Base-by-base conservation (phyloP, 2,329 filamentous ascomycete genomes). In the Myotisia sp. region DNA sequence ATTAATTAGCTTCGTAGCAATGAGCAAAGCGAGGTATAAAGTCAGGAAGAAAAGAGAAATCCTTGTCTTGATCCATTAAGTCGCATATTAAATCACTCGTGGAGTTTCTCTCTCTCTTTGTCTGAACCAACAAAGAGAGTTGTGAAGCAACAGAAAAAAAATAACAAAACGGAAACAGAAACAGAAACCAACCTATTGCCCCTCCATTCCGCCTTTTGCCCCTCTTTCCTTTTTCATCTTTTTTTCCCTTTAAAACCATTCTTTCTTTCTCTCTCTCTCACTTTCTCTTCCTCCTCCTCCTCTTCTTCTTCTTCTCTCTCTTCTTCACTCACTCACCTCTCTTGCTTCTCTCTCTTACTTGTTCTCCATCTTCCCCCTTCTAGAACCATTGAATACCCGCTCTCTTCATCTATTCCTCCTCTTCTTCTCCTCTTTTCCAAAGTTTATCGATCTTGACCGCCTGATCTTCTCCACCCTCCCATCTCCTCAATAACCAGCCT, bases 261-360 rank as follows among this genome's bases (percentile, higher is more conserved):
- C 12, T 24, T 24, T 24, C 12, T 24, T 24, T 24, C 12, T 24
- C 22, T 24, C 12, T 24, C 22, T 21, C 26, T 26, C 22, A 18
- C 32, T 21, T 34, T 18, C 22, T 27, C 22, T 14, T n/a, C 23
- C n/a, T 30, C 19, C 6, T 33, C 21, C 18, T 24, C 26, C 23
- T 26, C 20, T 17, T 30, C 26, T 22, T 22, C 26, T 23, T 21
- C 33, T 20, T 30, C n/a, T 30, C 26, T 36, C 33, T 36, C 24
- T 18, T 30, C 33, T 23, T 30, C 26, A 16, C 33, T 36, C 24
- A 19, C 29, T 19, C 18, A 17, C 20, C 18, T 34, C 3, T 24
- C 26, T 4, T 5, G 20, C 26, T 9, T 34, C 32, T 10, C 17
- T 34, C 14, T 23, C 26, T 6, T 34, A 21, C 12, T 10, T 32